Conservation (phyloP, 176 grass and related monocot genomes). For the Aegilops longissima region DNA sequence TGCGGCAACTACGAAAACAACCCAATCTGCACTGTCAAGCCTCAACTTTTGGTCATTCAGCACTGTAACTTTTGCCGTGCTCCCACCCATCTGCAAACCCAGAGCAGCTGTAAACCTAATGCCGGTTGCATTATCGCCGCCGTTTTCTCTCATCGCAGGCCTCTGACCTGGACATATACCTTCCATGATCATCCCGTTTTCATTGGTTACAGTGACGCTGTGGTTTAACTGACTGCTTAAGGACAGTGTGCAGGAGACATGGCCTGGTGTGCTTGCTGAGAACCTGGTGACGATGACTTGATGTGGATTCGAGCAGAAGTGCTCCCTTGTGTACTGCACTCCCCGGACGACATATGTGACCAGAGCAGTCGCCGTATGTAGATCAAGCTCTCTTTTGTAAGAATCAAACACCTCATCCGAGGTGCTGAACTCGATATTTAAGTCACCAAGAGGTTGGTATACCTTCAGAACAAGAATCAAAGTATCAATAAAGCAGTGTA, state of each 20-base stretch:
- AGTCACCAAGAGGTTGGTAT: conserved; percentile 76
- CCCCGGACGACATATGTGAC: conserved; percentile 49
- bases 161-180: conserved; percentile 52
- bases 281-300: conserved; percentile 61
- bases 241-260: conserved; percentile 53
- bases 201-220: conserved; percentile 26
- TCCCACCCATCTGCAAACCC: conserved; percentile 38
- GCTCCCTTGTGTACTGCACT: conserved; percentile 64
- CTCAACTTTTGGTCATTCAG: conserved; percentile 51
- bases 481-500: not conserved
- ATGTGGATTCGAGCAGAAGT: conserved; percentile 73
- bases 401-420: conserved; percentile 17
- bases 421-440: conserved; percentile 56
- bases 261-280: conserved; percentile 54
- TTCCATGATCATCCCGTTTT: conserved; percentile 63
- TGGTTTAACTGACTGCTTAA: conserved; percentile 53
- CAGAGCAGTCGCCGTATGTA: conserved; percentile 48
- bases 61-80: not conserved
- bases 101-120: conserved; percentile 65
- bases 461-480: conserved; percentile 30
- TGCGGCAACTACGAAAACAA: conserved; percentile 58
- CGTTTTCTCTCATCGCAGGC: not conserved
- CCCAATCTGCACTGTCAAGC: conserved; percentile 64
- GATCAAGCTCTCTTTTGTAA: conserved; percentile 78
- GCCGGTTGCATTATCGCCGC: conserved; percentile 30